Base-by-base conservation (phyloP, 1,284 basidiomycete species). In the Pterulicium gracile region DNA sequence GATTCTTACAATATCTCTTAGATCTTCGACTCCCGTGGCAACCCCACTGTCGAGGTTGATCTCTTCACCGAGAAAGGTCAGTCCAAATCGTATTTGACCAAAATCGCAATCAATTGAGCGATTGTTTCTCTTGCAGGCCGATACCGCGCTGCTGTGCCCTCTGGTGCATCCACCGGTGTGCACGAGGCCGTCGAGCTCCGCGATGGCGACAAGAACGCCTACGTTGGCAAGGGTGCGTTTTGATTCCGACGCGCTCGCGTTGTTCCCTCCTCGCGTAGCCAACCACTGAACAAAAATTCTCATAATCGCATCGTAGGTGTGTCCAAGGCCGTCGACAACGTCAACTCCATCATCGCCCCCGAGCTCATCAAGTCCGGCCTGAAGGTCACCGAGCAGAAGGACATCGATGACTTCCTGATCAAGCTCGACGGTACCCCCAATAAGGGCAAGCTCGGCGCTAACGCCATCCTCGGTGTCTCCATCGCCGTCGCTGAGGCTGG, bases 371-470 rank as follows among this genome's bases (percentile, higher is more conserved):
- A 91, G 65, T 77, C 91, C 49, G 83, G 79, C 52, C 72, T 98
- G 65, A 73, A 79, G 49, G 92, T 96, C 63, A 93, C 89, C 55
- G 69, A 86, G 55, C 96, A 99, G 69, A 94, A 92, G 72, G 91
- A 95, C 58, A 81, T 99, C 59, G 96, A 99, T 63, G 89, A 97
- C 69, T 88, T 98, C 74, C 78, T 99, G 64, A 95, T 98, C 81
- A 95, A 98, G 75, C 81, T 93, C 60, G 95, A 98, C 64, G 93
- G 92, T 50, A 93, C 93, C 50, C 73, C 89, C 56, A 99, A 99
- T 87, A 99, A 99, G 81, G 92, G 92, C 68, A 97, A 96, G 70
- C 86, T 98, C 61, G 96, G 96, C 59, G 96, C 96, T 52, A 99
- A 99, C 70, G 96, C 96, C 62, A 97, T 98, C 67, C 89, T 99